Conservation (phyloP, 805 yeast genomes). For the Metschnikowia corniflorae region DNA sequence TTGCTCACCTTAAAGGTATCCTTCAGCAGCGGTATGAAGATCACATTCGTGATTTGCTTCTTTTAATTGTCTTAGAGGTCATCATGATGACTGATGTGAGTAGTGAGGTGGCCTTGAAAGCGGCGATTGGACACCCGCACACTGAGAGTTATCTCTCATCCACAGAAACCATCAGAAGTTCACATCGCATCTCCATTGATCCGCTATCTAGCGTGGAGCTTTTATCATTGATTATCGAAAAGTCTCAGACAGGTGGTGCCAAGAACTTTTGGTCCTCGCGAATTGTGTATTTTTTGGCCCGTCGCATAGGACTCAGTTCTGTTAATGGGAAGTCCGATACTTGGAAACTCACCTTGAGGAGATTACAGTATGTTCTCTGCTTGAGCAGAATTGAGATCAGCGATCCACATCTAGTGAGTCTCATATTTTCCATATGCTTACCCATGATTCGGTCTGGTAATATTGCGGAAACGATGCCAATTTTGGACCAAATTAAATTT, state of each 20-base stretch:
- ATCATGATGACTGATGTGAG: conserved; percentile 40
- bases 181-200: not conserved
- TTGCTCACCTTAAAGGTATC: conserved; percentile 12
- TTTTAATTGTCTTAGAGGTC: conserved; percentile 34
- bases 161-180: not conserved
- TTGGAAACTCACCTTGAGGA: conserved; percentile 4
- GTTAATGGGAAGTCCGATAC: not conserved
- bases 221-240: conserved; percentile 21
- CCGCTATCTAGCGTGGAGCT: conserved; percentile 27
- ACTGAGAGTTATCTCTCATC: not conserved
- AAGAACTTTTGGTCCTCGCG: conserved; percentile 33
- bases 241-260: conserved; percentile 14
- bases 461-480: not conserved
- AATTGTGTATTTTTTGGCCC: conserved; percentile 34
- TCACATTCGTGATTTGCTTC: conserved; percentile 24
- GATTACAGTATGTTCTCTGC: conserved; percentile 6
- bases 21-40: conserved; percentile 21
- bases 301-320: conserved; percentile 24
- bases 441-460: conserved; percentile 4
- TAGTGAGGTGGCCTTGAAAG: conserved; percentile 18
- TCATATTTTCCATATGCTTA: conserved; percentile 3
- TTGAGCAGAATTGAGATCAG: conserved; percentile 5
- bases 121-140: conserved; percentile 2
- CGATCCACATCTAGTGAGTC: not conserved
- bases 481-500: conserved; percentile 16